Conservation (phyloP, 345 rosid species). For the Cardamine chenopodiifolia region DNA sequence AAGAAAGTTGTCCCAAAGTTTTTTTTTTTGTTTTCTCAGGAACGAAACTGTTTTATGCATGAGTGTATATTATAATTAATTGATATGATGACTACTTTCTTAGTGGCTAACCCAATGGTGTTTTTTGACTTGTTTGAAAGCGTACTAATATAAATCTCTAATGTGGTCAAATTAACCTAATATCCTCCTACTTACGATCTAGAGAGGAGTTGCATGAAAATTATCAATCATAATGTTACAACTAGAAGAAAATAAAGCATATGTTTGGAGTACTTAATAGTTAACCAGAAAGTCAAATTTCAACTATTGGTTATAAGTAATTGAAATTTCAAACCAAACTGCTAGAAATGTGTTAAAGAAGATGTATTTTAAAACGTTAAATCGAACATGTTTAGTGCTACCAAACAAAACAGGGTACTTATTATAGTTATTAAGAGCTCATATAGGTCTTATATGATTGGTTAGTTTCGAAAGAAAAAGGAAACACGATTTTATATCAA, state of each 20-base stretch:
- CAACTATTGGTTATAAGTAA: constrained; percentile 24
- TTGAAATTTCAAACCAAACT: constrained; percentile 13
- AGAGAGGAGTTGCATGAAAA: constrained; percentile 17
- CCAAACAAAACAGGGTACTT: neutral
- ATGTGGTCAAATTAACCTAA: constrained; percentile 28
- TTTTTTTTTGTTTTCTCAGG: neutral
- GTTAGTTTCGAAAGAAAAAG: constrained; percentile 5
- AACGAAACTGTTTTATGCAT: neutral
- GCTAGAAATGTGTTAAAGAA: constrained; percentile 1
- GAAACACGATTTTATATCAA: neutral
- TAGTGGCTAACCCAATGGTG: constrained; percentile 36
- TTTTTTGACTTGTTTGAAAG: constrained; percentile 32
- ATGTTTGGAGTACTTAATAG: constrained; percentile 11
- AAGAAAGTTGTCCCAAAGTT: neutral
- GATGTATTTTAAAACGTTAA: constrained; percentile 4
- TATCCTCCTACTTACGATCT: constrained; percentile 18
- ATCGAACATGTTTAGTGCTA: neutral
- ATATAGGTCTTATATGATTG: constrained; percentile 16
- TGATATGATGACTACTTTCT: constrained; percentile 27
- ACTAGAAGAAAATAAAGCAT: neutral
- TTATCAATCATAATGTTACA: constrained; percentile 16
- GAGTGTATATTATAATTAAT: neutral
- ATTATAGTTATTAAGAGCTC: neutral
- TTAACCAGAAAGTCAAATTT: constrained; percentile 13
- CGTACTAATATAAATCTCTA: constrained; percentile 11